phyloP scores from a whole-genome alignment of 1,284 basidiomycete genomes.

The Volvariella surrecta region DNA sequence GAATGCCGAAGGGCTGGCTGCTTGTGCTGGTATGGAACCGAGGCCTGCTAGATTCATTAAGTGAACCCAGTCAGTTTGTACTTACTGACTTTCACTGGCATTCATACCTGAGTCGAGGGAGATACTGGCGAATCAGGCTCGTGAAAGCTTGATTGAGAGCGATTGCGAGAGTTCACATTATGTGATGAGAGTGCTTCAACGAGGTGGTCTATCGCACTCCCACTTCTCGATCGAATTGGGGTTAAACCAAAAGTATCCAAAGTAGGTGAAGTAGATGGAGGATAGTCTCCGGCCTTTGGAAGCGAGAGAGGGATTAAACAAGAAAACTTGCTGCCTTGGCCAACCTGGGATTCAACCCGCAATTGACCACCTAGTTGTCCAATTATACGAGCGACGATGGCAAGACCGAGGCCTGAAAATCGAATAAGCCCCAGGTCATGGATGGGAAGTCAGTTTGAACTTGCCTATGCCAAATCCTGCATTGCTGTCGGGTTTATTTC shows the following conservation, averaged over 20 bases:
- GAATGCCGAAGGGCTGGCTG: too few species aligned
- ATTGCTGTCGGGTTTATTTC: constrained; percentile 25
- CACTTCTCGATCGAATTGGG: constrained; percentile 13
- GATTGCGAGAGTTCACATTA: constrained; percentile 23
- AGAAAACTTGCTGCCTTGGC: constrained; percentile 67
- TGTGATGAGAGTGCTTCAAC: constrained; percentile 52
- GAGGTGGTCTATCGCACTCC: constrained; percentile 52
- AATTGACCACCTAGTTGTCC: constrained; percentile 77
- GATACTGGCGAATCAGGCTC: too few species aligned
- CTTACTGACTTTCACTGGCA: constrained; percentile 19
- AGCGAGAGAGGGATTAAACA: constrained; percentile 58
- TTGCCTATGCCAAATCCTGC: constrained; percentile 43
- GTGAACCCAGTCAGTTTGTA: too few species aligned
- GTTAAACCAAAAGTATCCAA: constrained; percentile 13
- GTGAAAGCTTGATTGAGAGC: too few species aligned
- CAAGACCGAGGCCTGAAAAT: constrained; percentile 58
- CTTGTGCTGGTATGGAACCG: too few species aligned
- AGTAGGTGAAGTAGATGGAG: constrained; percentile 8
- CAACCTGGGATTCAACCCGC: constrained; percentile 67
- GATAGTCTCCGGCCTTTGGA: constrained; percentile 14
- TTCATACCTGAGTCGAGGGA: too few species aligned
- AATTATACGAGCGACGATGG: constrained; percentile 78
- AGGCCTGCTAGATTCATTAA: too few species aligned
- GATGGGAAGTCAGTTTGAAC: constrained; percentile 10
- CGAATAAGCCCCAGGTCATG: background rate